Evolutionary conservation across 768 basidiomycete genomes (phyloP).

Genomic region (Multifurca ochricompacta): DNA sequence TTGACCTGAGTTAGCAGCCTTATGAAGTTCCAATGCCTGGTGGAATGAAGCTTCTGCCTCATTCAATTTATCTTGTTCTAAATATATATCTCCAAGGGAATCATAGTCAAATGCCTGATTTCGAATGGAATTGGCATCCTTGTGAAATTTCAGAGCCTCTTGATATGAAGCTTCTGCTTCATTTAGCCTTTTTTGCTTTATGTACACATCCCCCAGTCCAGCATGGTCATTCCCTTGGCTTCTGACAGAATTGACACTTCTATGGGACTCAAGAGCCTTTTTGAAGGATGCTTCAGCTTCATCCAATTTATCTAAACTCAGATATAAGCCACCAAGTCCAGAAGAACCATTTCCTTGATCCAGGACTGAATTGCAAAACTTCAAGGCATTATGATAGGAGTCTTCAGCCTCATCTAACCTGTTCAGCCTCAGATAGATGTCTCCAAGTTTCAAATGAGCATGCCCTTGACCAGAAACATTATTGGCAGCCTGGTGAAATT

Average conservation of each 20-base stretch:
- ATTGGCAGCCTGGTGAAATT: not conserved
- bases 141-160: not conserved
- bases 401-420: no score
- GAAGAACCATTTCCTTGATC: not conserved
- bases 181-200: not conserved
- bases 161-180: not conserved
- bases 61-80: not conserved
- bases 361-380: no score
- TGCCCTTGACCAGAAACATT: no score
- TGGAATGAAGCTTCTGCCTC: not conserved
- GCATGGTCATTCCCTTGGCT: not conserved
- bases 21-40: no score
- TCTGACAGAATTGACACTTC: not conserved
- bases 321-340: not conserved
- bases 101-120: not conserved
- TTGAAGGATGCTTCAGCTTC: no score
- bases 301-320: not conserved
- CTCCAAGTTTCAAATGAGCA: no score
- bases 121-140: not conserved
- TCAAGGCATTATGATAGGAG: no score
- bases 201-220: not conserved
- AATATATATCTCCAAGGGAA: not conserved
- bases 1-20: no score
- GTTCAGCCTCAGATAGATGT: no score
- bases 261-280: not conserved